Evolutionary conservation across 2,329 filamentous ascomycete genomes (phyloP).

Genomic region (Colletotrichum eremochloae): DNA sequence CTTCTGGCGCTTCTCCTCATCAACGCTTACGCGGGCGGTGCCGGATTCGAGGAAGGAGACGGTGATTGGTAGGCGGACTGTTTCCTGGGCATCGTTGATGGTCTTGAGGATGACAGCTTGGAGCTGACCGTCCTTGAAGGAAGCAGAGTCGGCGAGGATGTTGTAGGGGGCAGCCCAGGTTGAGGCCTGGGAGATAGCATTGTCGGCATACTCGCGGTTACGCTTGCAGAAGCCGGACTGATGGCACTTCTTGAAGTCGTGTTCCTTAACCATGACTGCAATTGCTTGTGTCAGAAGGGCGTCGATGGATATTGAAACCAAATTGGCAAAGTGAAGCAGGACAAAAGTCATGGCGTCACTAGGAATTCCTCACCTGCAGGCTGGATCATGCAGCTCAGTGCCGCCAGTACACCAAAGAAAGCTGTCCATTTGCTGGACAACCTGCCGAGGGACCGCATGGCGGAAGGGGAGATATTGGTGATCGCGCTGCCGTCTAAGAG

Average conservation of each 20-base stretch:
- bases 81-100: slow-evolving; percentile 73
- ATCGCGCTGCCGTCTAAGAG: slow-evolving; percentile 9
- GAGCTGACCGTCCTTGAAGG: slow-evolving; percentile 84
- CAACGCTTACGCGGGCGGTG: slow-evolving; percentile 86
- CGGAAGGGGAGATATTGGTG: slow-evolving; percentile 43
- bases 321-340: background rate
- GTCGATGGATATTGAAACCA: background rate
- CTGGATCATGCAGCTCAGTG: slow-evolving; percentile 71
- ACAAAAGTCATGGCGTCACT: slow-evolving; percentile 20
- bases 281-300: slow-evolving; percentile 10
- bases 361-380: slow-evolving; percentile 69
- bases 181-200: slow-evolving; percentile 72
- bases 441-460: slow-evolving; percentile 65
- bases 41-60: slow-evolving; percentile 93
- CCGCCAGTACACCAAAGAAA: slow-evolving; percentile 70
- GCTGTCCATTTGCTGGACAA: slow-evolving; percentile 75
- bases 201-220: slow-evolving; percentile 90
- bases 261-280: slow-evolving; percentile 87
- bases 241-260: slow-evolving; percentile 96
- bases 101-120: slow-evolving; percentile 87
- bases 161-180: slow-evolving; percentile 86
- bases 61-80: slow-evolving; percentile 83
- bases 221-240: slow-evolving; percentile 98
- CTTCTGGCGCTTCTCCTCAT: slow-evolving; percentile 91
- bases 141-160: slow-evolving; percentile 78